Evolutionary conservation across 1,284 basidiomycete genomes (phyloP).

Genomic region (Phylloboletellus chloephorus): DNA sequence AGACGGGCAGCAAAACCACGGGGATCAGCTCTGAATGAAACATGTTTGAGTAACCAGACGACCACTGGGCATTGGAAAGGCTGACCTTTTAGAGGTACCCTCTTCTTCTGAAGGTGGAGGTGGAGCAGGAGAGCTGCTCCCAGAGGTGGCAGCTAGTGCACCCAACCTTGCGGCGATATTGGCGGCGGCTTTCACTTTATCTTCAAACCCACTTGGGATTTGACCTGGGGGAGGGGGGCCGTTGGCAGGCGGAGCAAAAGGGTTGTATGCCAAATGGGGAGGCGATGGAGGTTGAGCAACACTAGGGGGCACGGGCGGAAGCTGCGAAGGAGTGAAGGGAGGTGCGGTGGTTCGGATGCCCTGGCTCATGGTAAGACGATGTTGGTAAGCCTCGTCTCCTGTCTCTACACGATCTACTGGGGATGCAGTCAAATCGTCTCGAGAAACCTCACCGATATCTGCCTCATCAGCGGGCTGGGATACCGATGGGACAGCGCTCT

Average conservation of each 20-base stretch:
- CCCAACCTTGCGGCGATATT: constrained; percentile 72
- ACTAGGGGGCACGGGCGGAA: constrained; percentile 14
- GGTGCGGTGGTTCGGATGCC: constrained; percentile 21
- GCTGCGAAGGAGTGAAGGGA: constrained; percentile 18
- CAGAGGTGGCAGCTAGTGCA: constrained; percentile 44
- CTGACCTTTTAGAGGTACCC: constrained; percentile 33
- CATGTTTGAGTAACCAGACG: not conserved
- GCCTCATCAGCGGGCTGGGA: constrained; percentile 10
- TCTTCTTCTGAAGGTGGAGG: constrained; percentile 23
- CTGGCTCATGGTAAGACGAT: constrained; percentile 55
- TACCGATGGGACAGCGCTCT: constrained; percentile 13
- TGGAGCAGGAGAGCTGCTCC: constrained; percentile 18
- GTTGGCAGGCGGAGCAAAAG: constrained; percentile 56
- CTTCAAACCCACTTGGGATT: constrained; percentile 46
- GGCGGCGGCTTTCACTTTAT: constrained; percentile 70
- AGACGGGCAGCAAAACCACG: constrained; percentile 71
- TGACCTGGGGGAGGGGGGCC: constrained; percentile 53
- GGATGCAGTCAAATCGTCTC: constrained; percentile 8
- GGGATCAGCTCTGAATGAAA: constrained; percentile 47
- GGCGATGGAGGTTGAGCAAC: constrained; percentile 36
- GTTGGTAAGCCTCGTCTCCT: constrained; percentile 69
- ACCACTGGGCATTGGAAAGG: constrained; percentile 2
- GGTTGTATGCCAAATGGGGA: constrained; percentile 55
- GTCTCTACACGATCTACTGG: constrained; percentile 36
- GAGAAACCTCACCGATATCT: constrained; percentile 19